These are phyloP conservation scores for Pythium periplocum DNA, from an alignment of 352 stramenopile species.

Conservation along the genomic window DNA sequence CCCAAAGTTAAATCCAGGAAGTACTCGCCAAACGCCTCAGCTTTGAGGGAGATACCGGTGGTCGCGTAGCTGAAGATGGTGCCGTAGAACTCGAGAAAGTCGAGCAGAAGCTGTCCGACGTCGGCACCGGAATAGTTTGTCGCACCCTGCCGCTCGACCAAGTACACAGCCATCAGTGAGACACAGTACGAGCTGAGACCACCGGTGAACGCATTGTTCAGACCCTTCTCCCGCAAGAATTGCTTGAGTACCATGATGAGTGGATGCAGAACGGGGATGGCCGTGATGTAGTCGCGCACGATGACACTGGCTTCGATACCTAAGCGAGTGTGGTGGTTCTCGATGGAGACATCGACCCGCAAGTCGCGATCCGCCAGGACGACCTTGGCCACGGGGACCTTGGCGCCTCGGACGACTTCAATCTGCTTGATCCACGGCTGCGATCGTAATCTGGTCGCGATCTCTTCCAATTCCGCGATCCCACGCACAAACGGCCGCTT, in stretches of 20 bases:
- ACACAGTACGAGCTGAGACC: slow-evolving; percentile 87
- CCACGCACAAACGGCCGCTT: slow-evolving; percentile 42
- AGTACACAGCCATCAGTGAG: slow-evolving; percentile 75
- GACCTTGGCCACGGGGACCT: slow-evolving; percentile 85
- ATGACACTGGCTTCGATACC: slow-evolving; percentile 83
- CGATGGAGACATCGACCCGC: slow-evolving; percentile 87
- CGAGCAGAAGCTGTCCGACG: slow-evolving; percentile 66
- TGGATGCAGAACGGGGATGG: slow-evolving; percentile 65
- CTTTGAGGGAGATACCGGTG: slow-evolving; percentile 79
- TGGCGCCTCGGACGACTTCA: slow-evolving; percentile 75
- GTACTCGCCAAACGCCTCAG: slow-evolving; percentile 75
- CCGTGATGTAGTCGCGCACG: slow-evolving; percentile 65
- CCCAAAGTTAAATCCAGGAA: slow-evolving; percentile 30
- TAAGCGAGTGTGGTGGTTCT: slow-evolving; percentile 72
- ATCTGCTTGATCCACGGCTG: slow-evolving; percentile 77
- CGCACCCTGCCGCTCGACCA: slow-evolving; percentile 62
- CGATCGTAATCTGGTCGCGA: slow-evolving; percentile 37
- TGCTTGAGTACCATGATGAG: slow-evolving; percentile 84
- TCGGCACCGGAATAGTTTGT: slow-evolving; percentile 20
- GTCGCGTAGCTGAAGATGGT: slow-evolving; percentile 74
- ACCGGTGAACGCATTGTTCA: slow-evolving; percentile 89
- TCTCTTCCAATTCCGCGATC: slow-evolving; percentile 49
- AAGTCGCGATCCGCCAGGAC: slow-evolving; percentile 50
- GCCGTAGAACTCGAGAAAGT: slow-evolving; percentile 89
- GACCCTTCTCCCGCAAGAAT: slow-evolving; percentile 78